Evolutionary conservation across 352 stramenopile species (phyloP).

Genomic region (Globisporangium alternatum): DNA sequence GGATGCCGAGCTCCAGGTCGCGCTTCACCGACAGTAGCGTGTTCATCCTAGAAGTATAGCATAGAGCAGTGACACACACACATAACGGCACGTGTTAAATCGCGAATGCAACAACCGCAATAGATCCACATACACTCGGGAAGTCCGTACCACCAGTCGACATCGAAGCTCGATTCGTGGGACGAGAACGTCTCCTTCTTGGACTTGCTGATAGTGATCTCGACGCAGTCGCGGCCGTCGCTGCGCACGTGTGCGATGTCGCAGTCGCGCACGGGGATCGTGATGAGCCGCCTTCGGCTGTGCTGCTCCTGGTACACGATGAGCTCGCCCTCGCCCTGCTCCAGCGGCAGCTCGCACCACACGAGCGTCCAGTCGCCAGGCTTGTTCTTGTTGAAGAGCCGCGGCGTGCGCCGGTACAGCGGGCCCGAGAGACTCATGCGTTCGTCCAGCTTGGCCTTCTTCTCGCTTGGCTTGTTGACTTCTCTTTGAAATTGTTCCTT

Average conservation of each 20-base stretch:
- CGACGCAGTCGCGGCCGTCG: slow-evolving; percentile 79
- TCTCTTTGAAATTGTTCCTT: neutral
- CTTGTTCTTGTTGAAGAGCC: slow-evolving; percentile 71
- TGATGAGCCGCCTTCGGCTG: slow-evolving; percentile 43
- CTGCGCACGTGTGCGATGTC: slow-evolving; percentile 81
- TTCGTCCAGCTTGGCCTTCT: neutral
- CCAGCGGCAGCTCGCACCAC: slow-evolving; percentile 67
- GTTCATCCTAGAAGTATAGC: slow-evolving; percentile 53
- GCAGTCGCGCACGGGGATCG: slow-evolving; percentile 58
- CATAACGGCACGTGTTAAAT: neutral
- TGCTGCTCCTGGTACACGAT: slow-evolving; percentile 61
- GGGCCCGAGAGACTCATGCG: slow-evolving; percentile 62
- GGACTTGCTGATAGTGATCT: slow-evolving; percentile 54
- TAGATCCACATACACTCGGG: neutral
- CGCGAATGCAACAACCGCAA: neutral
- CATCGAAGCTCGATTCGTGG: slow-evolving; percentile 79
- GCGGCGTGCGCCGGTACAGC: slow-evolving; percentile 67
- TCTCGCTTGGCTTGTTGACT: slow-evolving; percentile 2
- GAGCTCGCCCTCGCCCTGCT: slow-evolving; percentile 68
- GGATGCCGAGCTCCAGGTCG: slow-evolving; percentile 62
- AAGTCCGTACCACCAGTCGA: slow-evolving; percentile 90
- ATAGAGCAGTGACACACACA: neutral
- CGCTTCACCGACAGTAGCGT: slow-evolving; percentile 75
- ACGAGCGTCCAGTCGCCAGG: slow-evolving; percentile 76
- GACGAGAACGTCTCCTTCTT: slow-evolving; percentile 87